These are phyloP conservation scores for Fraxinus velutina DNA, from an alignment of 305 asterid species.

Conservation along the genomic window DNA sequence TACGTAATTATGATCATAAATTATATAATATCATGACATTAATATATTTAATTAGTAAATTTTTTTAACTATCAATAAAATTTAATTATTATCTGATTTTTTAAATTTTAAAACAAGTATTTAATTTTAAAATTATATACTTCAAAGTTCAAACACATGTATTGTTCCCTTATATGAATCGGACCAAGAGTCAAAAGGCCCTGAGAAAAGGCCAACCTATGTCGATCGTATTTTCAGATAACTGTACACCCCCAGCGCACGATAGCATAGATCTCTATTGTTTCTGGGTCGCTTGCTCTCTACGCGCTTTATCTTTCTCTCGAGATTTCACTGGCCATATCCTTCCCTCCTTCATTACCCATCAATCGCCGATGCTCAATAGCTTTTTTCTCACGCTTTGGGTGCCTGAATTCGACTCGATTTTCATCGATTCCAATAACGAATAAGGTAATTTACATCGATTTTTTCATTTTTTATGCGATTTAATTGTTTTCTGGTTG, in stretches of 20 bases:
- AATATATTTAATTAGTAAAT: no score
- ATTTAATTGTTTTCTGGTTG: background rate
- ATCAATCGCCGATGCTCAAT: slow-evolving; percentile 25
- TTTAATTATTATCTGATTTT: no score
- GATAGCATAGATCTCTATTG: slow-evolving; percentile 37
- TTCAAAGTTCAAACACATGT: no score
- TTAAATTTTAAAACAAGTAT: no score
- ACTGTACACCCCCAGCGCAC: slow-evolving; percentile 31
- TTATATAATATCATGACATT: no score
- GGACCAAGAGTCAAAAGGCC: background rate
- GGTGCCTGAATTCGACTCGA: slow-evolving; percentile 12
- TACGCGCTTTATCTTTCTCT: slow-evolving; percentile 30
- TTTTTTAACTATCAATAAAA: no score
- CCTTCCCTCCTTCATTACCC: slow-evolving; percentile 14
- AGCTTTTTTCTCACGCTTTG: background rate
- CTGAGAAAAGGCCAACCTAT: background rate
- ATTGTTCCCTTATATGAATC: no score
- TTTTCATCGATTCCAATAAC: slow-evolving; percentile 22
- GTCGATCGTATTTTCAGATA: background rate
- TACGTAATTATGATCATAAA: no score
- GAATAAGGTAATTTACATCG: slow-evolving; percentile 28
- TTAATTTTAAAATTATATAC: no score
- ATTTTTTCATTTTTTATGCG: slow-evolving; percentile 4
- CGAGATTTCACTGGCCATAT: background rate
- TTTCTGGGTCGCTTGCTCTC: slow-evolving; percentile 43